Evolutionary conservation across 139 green algal genomes (phyloP).

Genomic region (Cymbomonas tetramitiformis): DNA sequence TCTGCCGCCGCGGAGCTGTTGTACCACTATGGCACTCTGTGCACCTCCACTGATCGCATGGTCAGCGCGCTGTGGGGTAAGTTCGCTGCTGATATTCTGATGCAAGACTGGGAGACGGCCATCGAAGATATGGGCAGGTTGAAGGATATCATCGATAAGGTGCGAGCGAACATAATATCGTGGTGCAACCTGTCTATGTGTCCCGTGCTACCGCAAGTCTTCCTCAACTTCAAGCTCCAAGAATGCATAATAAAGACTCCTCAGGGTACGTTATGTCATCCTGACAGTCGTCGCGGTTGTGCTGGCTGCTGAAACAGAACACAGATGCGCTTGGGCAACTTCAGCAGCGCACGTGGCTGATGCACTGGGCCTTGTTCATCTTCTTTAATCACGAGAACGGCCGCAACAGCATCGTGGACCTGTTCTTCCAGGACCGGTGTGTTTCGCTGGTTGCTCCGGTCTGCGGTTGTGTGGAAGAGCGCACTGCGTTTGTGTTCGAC

Average conservation of each 20-base stretch:
- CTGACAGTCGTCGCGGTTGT: no score
- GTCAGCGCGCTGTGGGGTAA: conserved; percentile 87
- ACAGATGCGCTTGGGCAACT: conserved; percentile 64
- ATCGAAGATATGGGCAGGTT: conserved; percentile 82
- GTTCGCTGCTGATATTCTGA: conserved; percentile 82
- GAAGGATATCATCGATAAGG: conserved; percentile 78
- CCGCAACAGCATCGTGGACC: conserved; percentile 79
- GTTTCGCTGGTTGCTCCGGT: no score
- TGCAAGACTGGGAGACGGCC: conserved; percentile 68
- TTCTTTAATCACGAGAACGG: conserved; percentile 97
- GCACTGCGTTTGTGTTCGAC: no score
- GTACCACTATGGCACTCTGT: conserved; percentile 79
- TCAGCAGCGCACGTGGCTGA: conserved; percentile 91
- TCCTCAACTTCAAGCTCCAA: no score
- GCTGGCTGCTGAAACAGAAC: no score
- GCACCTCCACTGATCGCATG: conserved; percentile 58
- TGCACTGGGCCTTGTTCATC: conserved; percentile 94
- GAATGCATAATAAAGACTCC: no score
- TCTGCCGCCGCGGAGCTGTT: conserved; percentile 66
- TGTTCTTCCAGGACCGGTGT: conserved; percentile 83
- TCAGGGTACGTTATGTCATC: no score
- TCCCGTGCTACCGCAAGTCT: background rate
- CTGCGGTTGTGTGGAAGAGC: no score
- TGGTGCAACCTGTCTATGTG: background rate
- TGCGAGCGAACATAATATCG: conserved; percentile 5